Evolutionary conservation across 495 filamentous ascomycete species (phyloP), one percentile per base, ranked within the genome.

Genomic region (Sphaerosporella brunnea): DNA sequence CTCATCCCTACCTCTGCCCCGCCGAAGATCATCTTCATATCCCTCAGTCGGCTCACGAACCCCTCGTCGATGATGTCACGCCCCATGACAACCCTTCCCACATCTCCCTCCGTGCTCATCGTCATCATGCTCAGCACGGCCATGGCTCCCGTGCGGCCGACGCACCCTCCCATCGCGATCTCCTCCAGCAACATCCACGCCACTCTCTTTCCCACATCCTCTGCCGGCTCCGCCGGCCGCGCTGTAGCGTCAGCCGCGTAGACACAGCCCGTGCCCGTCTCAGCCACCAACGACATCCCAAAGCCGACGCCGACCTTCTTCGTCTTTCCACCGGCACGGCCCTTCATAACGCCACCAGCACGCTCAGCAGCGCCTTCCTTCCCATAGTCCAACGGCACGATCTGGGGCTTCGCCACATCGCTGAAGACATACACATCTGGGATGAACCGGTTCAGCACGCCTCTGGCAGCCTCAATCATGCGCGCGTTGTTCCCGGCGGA

Each of bases 391-490:
- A 68, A 65, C 0, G 73, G 72, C 35, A 78, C 58, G 16, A 50
- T 42, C 49, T 52, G 58, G 23, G 58, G 28, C 20, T 69, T 65
- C 16, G 78, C 75, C 16, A 82, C 73, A 58, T 83, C 80, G 20
- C 78, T 79, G 64, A 78, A 82, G 35, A 84, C 76, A 57, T 95
- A 92, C 19, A 92, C 83, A 61, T 99, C 92, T 2, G 77, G 73
- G 13, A 80, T 73, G 45, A 96, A 69, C 16, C 78, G 71, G 63
- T 96, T 96, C 34, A 99, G 69, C 34, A 96, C 72, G 13, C 83
- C 86, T 56, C 90, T 70, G 36, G 86, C 84, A 19, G 77, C 72
- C 55, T 90, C 83, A 64, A 96, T 99, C 84, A 93, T 90, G 43
- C 90, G 72, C 41, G 82, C 81, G 62, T 96, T 99, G 53, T 94